These are phyloP conservation scores for Oryza coarctata DNA, from an alignment of 176 grass and related monocot species.

Conservation along the genomic window DNA sequence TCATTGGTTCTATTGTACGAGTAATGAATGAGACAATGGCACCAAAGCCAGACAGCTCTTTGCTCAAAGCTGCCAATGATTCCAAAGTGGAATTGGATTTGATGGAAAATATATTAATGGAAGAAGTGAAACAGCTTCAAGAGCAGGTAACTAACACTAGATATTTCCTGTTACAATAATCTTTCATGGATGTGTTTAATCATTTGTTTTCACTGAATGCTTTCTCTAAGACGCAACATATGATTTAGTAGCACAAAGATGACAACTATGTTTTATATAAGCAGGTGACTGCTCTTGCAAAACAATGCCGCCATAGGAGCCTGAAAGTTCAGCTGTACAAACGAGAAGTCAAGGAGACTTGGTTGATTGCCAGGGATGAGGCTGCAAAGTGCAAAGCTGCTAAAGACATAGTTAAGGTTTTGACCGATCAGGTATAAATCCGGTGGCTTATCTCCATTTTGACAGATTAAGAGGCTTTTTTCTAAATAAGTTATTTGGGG, in stretches of 20 bases:
- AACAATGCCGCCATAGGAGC: slow-evolving; percentile 79
- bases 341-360: slow-evolving; percentile 85
- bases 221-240: not conserved
- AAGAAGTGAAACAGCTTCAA: slow-evolving; percentile 70
- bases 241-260: not conserved
- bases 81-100: slow-evolving; percentile 41
- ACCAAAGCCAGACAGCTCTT: slow-evolving; percentile 8
- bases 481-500: not conserved
- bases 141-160: slow-evolving; percentile 53
- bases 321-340: slow-evolving; percentile 74
- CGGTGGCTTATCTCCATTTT: not conserved
- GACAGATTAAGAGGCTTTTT: not conserved
- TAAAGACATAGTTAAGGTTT: slow-evolving; percentile 78
- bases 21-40: slow-evolving; percentile 13
- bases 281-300: slow-evolving; percentile 63
- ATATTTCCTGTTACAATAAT: not conserved
- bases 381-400: slow-evolving; percentile 87
- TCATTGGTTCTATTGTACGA: not conserved
- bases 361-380: slow-evolving; percentile 64
- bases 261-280: slow-evolving; percentile 21
- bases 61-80: slow-evolving; percentile 28
- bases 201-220: not conserved
- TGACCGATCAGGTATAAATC: slow-evolving; percentile 76
- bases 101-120: slow-evolving; percentile 59
- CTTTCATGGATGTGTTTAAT: not conserved